Evolutionary conservation across 1,139 yeast genomes (phyloP), one percentile per base, ranked within the genome.

Genomic region (Suhomyces taliae): DNA sequence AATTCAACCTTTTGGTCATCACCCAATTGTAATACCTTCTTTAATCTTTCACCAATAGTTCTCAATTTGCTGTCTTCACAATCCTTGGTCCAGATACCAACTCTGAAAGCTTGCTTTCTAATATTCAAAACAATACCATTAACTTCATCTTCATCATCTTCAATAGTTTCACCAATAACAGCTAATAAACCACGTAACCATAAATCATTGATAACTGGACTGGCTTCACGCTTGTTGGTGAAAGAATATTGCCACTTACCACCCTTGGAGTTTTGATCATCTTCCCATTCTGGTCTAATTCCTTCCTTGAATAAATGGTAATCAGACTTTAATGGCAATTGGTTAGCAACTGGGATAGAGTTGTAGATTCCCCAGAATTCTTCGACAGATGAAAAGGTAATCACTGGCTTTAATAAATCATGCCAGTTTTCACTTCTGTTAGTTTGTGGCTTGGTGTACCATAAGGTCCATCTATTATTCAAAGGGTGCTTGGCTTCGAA

Each of bases 271-370:
- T 95, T 95, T 58, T 83, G 81, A 47, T 74, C 78, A 70, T 93
- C 98, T 78, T 93, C 99, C 99, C 99, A 93, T 76, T 93, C 98
- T 48, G 99, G 99, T 69, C 90, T 87, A 61, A 95, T 84, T 47
- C 93, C 97, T 65, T 87, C 88, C 73, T 93, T 88, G 78, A 95
- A 93, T 65, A 93, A 82, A 67, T 95, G 97, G 74, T 93, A 93
- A 70, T 95, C 99, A 11, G 97, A 88, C 70, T 87, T 89, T 60
- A 86, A 69, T 55, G 98, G 98, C 64, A 93, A 80, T 66, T 90
- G 97, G 57, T 85, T 82, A 47, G 97, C 97, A 60, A 84, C 85
- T 55, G 99, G 98, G 60, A 93, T 86, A 45, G 96, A 87, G 72
- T 93, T 93, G 77, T 84, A 89, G 56, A 91, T 87, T 27, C 99